phyloP scores from a whole-genome alignment of 805 yeast genomes.

The Saccharomycopsis selenospora region DNA sequence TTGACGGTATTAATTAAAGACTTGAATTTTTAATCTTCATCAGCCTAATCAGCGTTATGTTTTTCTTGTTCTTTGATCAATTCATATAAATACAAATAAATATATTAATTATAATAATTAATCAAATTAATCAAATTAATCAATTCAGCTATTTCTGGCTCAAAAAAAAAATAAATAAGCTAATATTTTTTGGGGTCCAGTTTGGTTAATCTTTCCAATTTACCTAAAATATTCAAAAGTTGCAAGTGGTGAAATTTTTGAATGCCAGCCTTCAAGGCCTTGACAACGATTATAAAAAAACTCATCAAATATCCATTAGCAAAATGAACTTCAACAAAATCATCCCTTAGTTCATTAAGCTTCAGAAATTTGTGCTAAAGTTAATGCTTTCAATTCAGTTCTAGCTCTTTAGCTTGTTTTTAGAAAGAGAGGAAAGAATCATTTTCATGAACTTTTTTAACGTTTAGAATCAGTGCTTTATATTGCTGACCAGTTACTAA shows the following conservation, averaged over 20 bases:
- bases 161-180: conserved; percentile 34
- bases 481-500: conserved; percentile 28
- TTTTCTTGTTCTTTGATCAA: conserved; percentile 15
- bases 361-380: conserved; percentile 32
- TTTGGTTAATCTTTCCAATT: conserved; percentile 34
- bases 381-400: conserved; percentile 27
- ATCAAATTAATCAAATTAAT: too few species aligned
- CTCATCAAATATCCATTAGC: conserved; percentile 61
- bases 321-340: conserved; percentile 60
- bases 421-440: conserved; percentile 35
- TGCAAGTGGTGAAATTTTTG: conserved; percentile 31
- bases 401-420: conserved; percentile 29
- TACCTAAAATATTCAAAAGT: conserved; percentile 33
- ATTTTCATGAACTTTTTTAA: conserved; percentile 39
- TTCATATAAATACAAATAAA: too few species aligned
- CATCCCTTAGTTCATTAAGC: conserved; percentile 35
- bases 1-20: conserved; percentile 26
- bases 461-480: conserved; percentile 34
- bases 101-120: too few species aligned
- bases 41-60: too few species aligned
- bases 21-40: conserved; percentile 32
- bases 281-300: conserved; percentile 41
- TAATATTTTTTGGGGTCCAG: conserved; percentile 24
- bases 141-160: conserved; percentile 31
- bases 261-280: conserved; percentile 33